phyloP scores from a whole-genome alignment of 2,329 filamentous ascomycete genomes.

The Ceratocystis harringtonii region DNA sequence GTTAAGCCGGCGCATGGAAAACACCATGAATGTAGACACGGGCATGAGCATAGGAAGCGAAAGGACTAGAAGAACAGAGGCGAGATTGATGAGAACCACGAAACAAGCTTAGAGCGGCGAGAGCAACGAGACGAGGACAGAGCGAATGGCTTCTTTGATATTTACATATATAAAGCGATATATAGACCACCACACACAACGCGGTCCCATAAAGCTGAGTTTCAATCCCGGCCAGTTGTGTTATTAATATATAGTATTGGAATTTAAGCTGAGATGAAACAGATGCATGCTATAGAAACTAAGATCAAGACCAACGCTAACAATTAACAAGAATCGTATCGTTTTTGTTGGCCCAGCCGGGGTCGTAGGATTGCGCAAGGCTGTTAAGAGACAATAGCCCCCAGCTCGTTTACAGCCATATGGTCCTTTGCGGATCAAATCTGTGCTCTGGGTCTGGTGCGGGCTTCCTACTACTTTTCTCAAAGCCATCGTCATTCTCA shows the following conservation, averaged over 20 bases:
- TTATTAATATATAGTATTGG: not conserved
- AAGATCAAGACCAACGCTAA: not conserved
- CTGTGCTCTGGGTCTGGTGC: not conserved
- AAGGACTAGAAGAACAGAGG: not conserved
- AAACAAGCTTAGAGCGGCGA: not conserved
- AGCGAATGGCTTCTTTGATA: not conserved
- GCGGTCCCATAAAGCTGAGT: too few relatives aligned
- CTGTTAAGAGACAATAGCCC: not conserved
- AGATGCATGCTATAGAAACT: not conserved
- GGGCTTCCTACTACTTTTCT: not conserved
- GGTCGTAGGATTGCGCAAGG: not conserved
- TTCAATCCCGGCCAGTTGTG: not conserved
- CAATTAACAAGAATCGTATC: too few relatives aligned
- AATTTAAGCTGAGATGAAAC: not conserved
- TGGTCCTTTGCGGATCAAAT: conserved; percentile 3
- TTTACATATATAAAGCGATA: not conserved
- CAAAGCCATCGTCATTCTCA: conserved; percentile 11
- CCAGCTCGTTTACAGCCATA: conserved; percentile 3
- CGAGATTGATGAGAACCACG: not conserved
- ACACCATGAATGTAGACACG: not conserved
- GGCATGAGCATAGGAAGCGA: not conserved
- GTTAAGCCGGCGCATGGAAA: conserved; percentile 19
- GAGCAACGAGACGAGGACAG: not conserved
- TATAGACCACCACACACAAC: conserved; percentile 5
- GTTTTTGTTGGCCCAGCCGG: too few relatives aligned